Conservation (phyloP, 345 rosid species). For the Moricandia moricandioides region DNA sequence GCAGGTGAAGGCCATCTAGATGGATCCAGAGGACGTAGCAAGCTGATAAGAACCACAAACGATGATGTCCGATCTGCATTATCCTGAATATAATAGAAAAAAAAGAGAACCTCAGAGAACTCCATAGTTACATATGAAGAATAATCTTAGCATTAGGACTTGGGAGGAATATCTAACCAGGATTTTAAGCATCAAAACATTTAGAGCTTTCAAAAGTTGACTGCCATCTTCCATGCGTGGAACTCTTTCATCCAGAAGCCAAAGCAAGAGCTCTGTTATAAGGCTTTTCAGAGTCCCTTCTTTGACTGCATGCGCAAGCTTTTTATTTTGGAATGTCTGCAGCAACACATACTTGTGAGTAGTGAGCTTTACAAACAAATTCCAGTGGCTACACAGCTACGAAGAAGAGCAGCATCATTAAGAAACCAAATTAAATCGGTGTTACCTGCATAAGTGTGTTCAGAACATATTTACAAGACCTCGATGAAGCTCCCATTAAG, state of each 20-base stretch:
- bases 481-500: slow-evolving; percentile 91
- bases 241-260: slow-evolving; percentile 99
- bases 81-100: slow-evolving; percentile 54
- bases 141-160: slow-evolving; percentile 11
- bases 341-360: slow-evolving; percentile 25
- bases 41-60: slow-evolving; percentile 89
- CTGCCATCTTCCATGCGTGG: slow-evolving; percentile 99
- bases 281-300: slow-evolving; percentile 92
- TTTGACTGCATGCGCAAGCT: slow-evolving; percentile 85
- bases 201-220: slow-evolving; percentile 94
- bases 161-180: slow-evolving; percentile 52
- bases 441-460: slow-evolving; percentile 99
- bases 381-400: background rate
- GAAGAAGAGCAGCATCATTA: slow-evolving; percentile 12
- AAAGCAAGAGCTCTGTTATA: slow-evolving; percentile 93
- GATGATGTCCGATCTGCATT: slow-evolving; percentile 97
- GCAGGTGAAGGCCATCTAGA: slow-evolving; percentile 95
- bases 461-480: slow-evolving; percentile 97
- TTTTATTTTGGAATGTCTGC: slow-evolving; percentile 96
- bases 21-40: slow-evolving; percentile 90
- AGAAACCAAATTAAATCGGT: background rate
- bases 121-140: slow-evolving; percentile 1
- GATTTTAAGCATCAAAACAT: slow-evolving; percentile 98
- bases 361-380: slow-evolving; percentile 19
- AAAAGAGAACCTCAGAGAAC: slow-evolving; percentile 9